Base-by-base conservation (phyloP, 192 early-diverging fungal genomes). In the Mycoemilia scoparia region DNA sequence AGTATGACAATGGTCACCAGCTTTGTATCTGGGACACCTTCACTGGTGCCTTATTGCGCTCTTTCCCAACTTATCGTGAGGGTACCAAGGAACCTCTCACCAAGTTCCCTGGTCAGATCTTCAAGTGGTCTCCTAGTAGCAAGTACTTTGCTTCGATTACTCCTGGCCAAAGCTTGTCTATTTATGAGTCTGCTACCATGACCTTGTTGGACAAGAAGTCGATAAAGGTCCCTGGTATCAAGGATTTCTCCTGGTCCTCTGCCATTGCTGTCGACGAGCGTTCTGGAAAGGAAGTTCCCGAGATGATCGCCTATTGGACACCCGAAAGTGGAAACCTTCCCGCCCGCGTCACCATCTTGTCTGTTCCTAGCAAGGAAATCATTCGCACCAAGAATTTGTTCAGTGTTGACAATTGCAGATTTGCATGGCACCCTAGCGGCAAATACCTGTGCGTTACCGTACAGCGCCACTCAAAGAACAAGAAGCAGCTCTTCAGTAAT, bases 301-400 rank as follows among this genome's bases (percentile, higher is more conserved):
- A 90, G 49, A 45, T 82, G 31, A 47, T 98, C 16, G 73, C 79
- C 26, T 98, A 85, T 69, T 98, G 91, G 91, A 92, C 84, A 22
- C 91, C 91, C 21, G 86, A 93, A 55, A 65, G 77, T 38, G 88
- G 79, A 43, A 79, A 96, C 61, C 88, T 86, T 54, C 95, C 95
- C 21, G 95, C 95, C 2, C 76, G 91, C 50, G 91, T 96, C n/a
- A 90, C 84, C 14, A 46, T 98, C 21, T 53, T 90, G 41, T 62
- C 66, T 24, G 50, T 96, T n/a, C 91, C 90, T 17, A 55, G 40
- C 41, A 77, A 81, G 52, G 74, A 87, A 34, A 71, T 91, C 36
- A 38, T 95, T 24, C 77, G 88, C 38, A 93, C 87, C 33, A 98
- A 96, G 75, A 96, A 96, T 62, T 71, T 98, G 71, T 90, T 95